Evolutionary conservation across 371 early-diverging fungal species (phyloP).

Genomic region (Mortierella sp.): DNA sequence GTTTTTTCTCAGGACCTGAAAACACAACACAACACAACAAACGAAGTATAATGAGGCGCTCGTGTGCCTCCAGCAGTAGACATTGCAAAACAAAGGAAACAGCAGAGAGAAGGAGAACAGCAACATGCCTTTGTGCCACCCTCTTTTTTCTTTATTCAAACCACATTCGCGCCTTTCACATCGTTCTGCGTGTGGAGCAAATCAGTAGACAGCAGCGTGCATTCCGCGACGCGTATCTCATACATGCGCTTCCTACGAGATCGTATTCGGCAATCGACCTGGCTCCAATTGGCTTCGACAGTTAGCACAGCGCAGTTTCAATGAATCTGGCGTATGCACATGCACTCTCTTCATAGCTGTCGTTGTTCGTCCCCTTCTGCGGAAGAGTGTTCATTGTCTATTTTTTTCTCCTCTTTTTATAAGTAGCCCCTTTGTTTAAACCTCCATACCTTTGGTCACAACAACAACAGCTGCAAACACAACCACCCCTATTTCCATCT

Average conservation of each 20-base stretch:
- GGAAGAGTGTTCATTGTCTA: slow-evolving; percentile 2
- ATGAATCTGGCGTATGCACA: neutral
- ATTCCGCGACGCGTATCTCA: neutral
- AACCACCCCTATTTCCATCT: slow-evolving; percentile 8
- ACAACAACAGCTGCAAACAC: neutral
- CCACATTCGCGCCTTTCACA: neutral
- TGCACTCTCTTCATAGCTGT: neutral
- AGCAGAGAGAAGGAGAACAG: neutral
- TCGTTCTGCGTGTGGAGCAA: neutral
- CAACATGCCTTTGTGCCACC: neutral
- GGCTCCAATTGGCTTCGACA: neutral
- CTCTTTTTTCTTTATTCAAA: neutral
- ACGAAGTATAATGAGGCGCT: neutral
- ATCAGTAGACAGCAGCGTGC: neutral
- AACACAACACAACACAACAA: too few relatives aligned
- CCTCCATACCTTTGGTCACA: neutral
- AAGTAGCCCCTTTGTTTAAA: neutral
- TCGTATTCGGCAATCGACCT: neutral
- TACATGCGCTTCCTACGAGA: neutral
- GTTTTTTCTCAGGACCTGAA: neutral
- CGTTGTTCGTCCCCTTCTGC: neutral
- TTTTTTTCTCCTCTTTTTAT: neutral
- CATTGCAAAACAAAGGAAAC: neutral
- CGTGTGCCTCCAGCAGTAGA: neutral
- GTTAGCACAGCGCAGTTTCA: neutral